phyloP scores from a whole-genome alignment of 2,329 filamentous ascomycete species.

The Pseudocercospora cruenta region DNA sequence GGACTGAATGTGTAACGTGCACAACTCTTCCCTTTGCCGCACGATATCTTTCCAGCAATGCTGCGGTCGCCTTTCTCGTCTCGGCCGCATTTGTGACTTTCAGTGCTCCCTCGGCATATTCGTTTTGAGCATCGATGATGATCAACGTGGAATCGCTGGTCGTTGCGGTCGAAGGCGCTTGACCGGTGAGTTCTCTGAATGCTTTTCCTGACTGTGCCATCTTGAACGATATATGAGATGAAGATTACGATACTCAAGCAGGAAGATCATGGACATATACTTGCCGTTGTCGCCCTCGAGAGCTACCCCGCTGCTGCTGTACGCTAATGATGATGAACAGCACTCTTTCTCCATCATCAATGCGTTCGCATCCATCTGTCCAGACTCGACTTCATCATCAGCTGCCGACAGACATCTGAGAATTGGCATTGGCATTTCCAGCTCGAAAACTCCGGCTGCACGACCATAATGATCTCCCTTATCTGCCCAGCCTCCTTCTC shows the following conservation, averaged over 20 bases:
- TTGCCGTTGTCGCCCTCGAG: constrained; percentile 4
- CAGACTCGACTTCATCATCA: neutral
- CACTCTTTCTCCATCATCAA: neutral
- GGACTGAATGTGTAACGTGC: constrained; percentile 64
- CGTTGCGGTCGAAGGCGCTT: constrained; percentile 58
- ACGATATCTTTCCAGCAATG: constrained; percentile 65
- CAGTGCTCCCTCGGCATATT: constrained; percentile 64
- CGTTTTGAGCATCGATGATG: constrained; percentile 73
- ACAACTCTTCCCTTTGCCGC: constrained; percentile 58
- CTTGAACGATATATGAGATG: neutral
- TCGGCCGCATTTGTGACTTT: constrained; percentile 57
- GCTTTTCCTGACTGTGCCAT: constrained; percentile 31
- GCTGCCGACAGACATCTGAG: neutral
- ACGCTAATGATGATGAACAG: neutral
- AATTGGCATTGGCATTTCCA: neutral
- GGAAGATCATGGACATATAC: constrained; percentile 2
- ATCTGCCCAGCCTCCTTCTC: neutral
- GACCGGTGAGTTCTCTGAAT: constrained; percentile 60
- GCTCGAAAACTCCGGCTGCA: too few species aligned
- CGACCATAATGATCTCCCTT: neutral
- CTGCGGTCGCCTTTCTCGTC: constrained; percentile 60
- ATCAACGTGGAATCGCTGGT: constrained; percentile 63
- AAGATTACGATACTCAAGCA: neutral
- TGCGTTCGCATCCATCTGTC: neutral
- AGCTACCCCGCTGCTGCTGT: constrained; percentile 7